These are phyloP conservation scores for Suillus lakei DNA, from an alignment of 768 basidiomycete genomes.

Conservation along the genomic window DNA sequence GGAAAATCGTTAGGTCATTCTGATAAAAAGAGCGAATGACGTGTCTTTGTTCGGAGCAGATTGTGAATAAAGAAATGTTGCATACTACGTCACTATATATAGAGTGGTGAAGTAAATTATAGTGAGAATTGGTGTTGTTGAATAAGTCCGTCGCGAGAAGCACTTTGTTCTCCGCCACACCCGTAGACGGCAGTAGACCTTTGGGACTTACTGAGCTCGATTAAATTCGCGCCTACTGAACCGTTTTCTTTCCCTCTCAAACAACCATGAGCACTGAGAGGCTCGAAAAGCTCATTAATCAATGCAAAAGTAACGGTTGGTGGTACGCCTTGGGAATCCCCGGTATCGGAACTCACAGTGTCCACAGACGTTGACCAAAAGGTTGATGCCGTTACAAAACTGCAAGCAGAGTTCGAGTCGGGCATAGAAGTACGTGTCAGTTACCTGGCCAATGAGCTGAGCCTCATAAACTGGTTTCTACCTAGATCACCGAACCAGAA, in stretches of 20 bases:
- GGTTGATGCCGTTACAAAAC: conserved; percentile 79
- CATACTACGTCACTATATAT: not conserved
- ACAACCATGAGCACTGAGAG: conserved; percentile 56
- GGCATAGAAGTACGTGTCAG: conserved; percentile 61
- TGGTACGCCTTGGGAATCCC: conserved; percentile 13
- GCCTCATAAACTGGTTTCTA: conserved; percentile 9
- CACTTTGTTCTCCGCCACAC: conserved; percentile 24
- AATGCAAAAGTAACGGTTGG: conserved; percentile 69
- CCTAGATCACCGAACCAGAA: conserved; percentile 76
- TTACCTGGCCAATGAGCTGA: not conserved
- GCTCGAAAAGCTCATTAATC: conserved; percentile 65
- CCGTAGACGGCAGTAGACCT: conserved; percentile 17
- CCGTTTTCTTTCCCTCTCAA: conserved; percentile 16
- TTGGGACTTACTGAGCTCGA: conserved; percentile 22
- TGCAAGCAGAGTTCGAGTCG: conserved; percentile 75
- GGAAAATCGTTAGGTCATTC: conserved; percentile 87
- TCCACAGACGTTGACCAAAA: conserved; percentile 76
- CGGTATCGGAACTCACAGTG: conserved; percentile 14
- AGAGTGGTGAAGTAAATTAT: conserved; percentile 1
- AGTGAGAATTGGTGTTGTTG: conserved; percentile 2
- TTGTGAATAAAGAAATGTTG: conserved; percentile 6
- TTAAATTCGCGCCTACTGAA: conserved; percentile 14
- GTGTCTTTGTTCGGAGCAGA: not conserved
- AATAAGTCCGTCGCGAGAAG: conserved; percentile 4
- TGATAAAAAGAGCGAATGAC: conserved; percentile 53